Evolutionary conservation across 2,329 filamentous ascomycete genomes (phyloP).

Genomic region (Pseudopyricularia javanii): DNA sequence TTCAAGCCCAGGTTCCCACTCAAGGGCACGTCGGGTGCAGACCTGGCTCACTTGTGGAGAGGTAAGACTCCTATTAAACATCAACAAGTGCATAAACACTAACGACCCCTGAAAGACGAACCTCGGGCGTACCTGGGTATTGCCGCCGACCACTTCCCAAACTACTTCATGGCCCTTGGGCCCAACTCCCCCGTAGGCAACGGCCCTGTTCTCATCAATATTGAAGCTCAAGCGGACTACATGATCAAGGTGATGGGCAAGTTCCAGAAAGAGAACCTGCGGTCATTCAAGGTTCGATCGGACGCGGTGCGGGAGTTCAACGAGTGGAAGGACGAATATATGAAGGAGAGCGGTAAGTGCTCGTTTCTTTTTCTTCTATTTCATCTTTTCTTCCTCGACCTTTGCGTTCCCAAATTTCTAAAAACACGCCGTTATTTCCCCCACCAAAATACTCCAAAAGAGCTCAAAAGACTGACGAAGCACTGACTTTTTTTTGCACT

Average conservation of each 20-base stretch:
- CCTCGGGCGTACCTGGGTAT: constrained; percentile 8
- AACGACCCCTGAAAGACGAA: not conserved
- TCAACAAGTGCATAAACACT: too few relatives aligned
- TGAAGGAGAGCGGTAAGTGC: constrained; percentile 12
- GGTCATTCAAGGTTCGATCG: constrained; percentile 5
- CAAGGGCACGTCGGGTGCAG: constrained; percentile 5
- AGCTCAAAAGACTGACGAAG: constrained; percentile 13
- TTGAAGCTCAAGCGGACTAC: constrained; percentile 17
- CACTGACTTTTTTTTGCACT: constrained; percentile 14
- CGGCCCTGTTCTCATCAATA: constrained; percentile 7
- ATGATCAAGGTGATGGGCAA: constrained; percentile 32
- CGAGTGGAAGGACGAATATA: constrained; percentile 16
- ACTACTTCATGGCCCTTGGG: constrained; percentile 9
- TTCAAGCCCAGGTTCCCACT: constrained; percentile 19
- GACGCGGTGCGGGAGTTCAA: constrained; percentile 12
- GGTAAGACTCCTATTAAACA: too few relatives aligned
- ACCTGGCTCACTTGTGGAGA: constrained; percentile 9
- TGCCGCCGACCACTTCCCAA: constrained; percentile 8
- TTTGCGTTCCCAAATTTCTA: not conserved
- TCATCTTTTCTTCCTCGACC: not conserved
- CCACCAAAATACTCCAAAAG: constrained; percentile 6
- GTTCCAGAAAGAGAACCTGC: constrained; percentile 27
- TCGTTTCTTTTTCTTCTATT: not conserved
- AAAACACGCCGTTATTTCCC: too few relatives aligned
- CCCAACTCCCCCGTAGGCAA: constrained; percentile 7